Base-by-base conservation (phyloP, 495 filamentous ascomycete genomes). In the Penicillium antarcticum region DNA sequence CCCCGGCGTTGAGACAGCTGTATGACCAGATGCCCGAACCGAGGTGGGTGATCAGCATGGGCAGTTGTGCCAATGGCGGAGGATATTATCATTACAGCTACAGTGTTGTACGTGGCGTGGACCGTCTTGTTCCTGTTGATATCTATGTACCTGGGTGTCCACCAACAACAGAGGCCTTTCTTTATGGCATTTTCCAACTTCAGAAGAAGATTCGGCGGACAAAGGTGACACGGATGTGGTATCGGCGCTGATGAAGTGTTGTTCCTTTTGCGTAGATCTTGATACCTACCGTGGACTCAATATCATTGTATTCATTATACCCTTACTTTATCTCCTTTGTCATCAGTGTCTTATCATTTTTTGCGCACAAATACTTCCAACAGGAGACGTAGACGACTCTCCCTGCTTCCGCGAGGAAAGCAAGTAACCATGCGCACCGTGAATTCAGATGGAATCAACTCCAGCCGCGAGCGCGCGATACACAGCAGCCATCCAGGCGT, bases 1-100 rank as follows among this genome's bases (percentile, higher is more conserved):
- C 90, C 2, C 89, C 91, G 12, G 91, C 91, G 4, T 73, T 96
- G 66, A 76, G 91, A 56, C 90, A 92, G 70, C 87, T 92, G 19
- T 96, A 95, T 70, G 91, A 95, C 66, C 91, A 96, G 78, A 96
- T 96, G 91, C 91, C 91, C 7, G 91, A 96, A 11, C 91, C 91
- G 11, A 77, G 86, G 59, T 96, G 91, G 91, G 91, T 96, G 35
- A 84, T 96, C 64, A 86, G 81, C 52, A 96, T 96, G 91, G 91
- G 91, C 8, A 86, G 80, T 54, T 96, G 91, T 68, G 91, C 91
- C 53, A 96, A 96, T 67, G 91, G 91, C 31, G 91, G 91, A 47
- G 91, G 91, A 38, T 96, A 96, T 71, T 96, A 96, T 61, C 91
- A 96, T 68, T 95, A 96, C 70, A 89, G 85, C 66, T 96, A 96